A percentile compares a stretch with the other conserved stretches of the same genome.
These are phyloP conservation scores for Achlya hypogyna DNA, from an alignment of 352 stramenopile genomes.

Conservation along the genomic window DNA sequence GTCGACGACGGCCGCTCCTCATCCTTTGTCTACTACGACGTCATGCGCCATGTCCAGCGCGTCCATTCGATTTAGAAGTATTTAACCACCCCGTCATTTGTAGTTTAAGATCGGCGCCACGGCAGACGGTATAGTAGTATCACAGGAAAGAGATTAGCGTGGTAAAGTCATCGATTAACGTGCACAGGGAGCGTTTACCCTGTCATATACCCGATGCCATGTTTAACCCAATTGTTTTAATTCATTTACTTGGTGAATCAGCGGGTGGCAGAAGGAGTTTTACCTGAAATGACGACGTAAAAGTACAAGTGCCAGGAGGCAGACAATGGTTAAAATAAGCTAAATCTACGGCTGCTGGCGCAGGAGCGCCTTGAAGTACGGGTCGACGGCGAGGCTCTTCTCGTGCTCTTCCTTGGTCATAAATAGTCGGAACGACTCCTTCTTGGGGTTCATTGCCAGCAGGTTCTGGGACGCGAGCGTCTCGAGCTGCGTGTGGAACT, in stretches of 20 bases:
- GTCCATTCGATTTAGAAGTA: neutral
- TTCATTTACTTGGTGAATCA: no score
- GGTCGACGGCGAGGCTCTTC: constrained; percentile 59
- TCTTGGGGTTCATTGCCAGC: constrained; percentile 48
- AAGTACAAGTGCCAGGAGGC: no score
- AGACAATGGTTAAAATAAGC: neutral
- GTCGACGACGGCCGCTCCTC: constrained; percentile 23
- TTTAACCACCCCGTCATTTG: neutral
- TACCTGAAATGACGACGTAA: no score
- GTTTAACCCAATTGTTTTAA: no score
- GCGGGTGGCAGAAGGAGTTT: no score
- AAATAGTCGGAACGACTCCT: constrained; percentile 65
- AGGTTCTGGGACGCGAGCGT: constrained; percentile 61
- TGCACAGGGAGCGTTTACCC: no score
- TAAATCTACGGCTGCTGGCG: neutral
- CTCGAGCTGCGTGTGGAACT: constrained; percentile 62
- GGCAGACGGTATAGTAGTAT: no score
- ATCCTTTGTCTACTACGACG: constrained; percentile 12
- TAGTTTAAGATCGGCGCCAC: no score
- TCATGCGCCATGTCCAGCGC: constrained; percentile 1
- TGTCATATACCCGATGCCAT: no score
- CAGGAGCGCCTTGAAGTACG: constrained; percentile 56
- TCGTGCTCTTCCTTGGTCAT: constrained; percentile 56
- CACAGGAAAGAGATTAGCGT: no score
- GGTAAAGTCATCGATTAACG: no score